A percentile compares a stretch with the other conserved stretches of the same genome.
phyloP scores from a whole-genome alignment of 2,329 filamentous ascomycete genomes.

The Colletotrichum plurivorum region DNA sequence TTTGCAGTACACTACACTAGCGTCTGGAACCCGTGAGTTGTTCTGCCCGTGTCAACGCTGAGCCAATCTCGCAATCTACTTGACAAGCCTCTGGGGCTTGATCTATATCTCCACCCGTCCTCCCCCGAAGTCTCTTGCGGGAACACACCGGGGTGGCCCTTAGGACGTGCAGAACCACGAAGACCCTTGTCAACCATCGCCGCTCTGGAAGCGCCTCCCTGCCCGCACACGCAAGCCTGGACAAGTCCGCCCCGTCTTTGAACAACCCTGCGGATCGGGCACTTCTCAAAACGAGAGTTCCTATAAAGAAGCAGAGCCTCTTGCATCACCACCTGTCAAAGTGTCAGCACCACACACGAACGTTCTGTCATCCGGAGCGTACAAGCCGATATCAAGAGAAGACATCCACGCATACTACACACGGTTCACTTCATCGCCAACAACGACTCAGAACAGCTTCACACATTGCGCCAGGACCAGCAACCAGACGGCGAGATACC shows the following conservation, averaged over 20 bases:
- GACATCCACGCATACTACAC: neutral
- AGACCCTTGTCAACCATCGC: constrained; percentile 31
- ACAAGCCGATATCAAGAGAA: constrained; percentile 25
- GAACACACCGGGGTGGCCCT: constrained; percentile 38
- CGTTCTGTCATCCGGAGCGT: constrained; percentile 31
- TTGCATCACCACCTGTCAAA: constrained; percentile 28
- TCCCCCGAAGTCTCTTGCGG: constrained; percentile 17
- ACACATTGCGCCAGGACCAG: neutral
- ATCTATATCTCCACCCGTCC: constrained; percentile 15
- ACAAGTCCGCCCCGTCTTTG: constrained; percentile 22
- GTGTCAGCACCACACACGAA: constrained; percentile 2
- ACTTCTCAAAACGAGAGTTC: constrained; percentile 27
- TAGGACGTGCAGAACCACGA: constrained; percentile 19
- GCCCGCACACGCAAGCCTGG: constrained; percentile 33
- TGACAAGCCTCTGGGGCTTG: constrained; percentile 32
- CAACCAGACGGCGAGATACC: neutral
- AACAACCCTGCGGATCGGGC: constrained; percentile 31
- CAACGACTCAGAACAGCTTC: neutral
- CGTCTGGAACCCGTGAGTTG: constrained; percentile 24
- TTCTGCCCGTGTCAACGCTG: constrained; percentile 17
- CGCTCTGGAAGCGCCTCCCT: constrained; percentile 28
- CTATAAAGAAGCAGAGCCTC: constrained; percentile 40
- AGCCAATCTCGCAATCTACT: constrained; percentile 32
- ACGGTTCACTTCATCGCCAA: neutral
- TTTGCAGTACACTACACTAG: constrained; percentile 18